These are phyloP conservation scores for Clitoria ternatea DNA, from an alignment of 306 rosid species.

Conservation along the genomic window DNA sequence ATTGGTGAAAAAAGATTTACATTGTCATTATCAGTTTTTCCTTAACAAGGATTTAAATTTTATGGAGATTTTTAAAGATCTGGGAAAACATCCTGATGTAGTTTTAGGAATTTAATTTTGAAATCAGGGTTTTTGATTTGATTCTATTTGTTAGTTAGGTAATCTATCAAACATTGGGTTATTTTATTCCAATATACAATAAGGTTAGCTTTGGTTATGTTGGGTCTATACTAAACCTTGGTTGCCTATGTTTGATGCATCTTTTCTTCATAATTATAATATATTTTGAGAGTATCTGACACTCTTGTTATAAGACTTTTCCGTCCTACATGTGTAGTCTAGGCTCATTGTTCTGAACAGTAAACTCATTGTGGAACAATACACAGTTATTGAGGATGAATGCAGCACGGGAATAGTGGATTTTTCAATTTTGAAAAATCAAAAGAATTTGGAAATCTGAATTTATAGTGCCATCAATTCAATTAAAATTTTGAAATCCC, in stretches of 20 bases:
- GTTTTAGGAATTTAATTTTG: background rate
- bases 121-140: background rate
- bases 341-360: background rate
- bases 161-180: background rate
- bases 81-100: background rate
- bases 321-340: background rate
- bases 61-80: background rate
- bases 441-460: too few species aligned
- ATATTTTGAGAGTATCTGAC: background rate
- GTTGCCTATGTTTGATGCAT: background rate
- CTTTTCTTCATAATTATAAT: background rate
- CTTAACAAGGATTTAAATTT: background rate
- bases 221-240: background rate
- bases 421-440: too few species aligned
- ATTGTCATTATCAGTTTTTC: background rate
- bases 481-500: too few species aligned
- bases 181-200: background rate
- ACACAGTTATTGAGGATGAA: too few species aligned
- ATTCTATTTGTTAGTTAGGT: background rate
- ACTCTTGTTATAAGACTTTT: background rate
- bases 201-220: background rate
- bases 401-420: too few species aligned
- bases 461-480: too few species aligned
- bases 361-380: background rate
- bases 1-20: background rate